These are phyloP conservation scores for Mycena rebaudengoi DNA, from an alignment of 768 basidiomycete species.

Conservation along the genomic window DNA sequence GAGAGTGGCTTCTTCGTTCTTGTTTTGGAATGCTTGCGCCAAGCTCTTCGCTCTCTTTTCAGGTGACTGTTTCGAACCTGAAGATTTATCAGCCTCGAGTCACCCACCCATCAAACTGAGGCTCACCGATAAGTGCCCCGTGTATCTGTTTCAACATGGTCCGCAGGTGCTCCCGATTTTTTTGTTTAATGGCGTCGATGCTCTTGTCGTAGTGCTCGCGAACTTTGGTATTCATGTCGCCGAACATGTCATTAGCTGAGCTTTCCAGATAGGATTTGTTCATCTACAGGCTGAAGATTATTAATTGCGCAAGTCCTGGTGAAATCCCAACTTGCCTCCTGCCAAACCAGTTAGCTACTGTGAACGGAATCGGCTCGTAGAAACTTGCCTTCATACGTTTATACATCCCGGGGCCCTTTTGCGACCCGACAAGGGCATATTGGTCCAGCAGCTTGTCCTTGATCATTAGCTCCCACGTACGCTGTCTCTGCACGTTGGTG, in stretches of 20 bases:
- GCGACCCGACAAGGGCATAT: neutral
- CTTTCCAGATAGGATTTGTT: neutral
- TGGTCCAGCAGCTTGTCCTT: constrained; percentile 1
- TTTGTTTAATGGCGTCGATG: neutral
- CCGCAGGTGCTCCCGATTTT: neutral
- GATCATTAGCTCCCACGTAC: constrained; percentile 19
- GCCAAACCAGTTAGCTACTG: neutral
- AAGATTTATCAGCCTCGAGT: no score
- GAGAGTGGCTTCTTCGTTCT: no score
- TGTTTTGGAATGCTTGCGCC: no score
- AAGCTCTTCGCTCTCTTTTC: no score
- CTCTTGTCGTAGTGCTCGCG: neutral
- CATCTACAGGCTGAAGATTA: neutral
- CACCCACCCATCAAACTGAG: no score
- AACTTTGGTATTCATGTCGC: neutral
- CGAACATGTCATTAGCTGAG: neutral
- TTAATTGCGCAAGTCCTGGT: neutral
- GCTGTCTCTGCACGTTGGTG: constrained; percentile 3
- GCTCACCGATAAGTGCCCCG: neutral
- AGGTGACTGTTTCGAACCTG: no score
- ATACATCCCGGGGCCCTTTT: constrained; percentile 23
- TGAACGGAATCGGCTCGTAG: neutral
- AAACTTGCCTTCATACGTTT: constrained; percentile 26
- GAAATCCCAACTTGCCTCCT: constrained; percentile 2
- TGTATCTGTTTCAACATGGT: neutral